phyloP scores from a whole-genome alignment of 139 green algal genomes.

The Micromonas pusilla region DNA sequence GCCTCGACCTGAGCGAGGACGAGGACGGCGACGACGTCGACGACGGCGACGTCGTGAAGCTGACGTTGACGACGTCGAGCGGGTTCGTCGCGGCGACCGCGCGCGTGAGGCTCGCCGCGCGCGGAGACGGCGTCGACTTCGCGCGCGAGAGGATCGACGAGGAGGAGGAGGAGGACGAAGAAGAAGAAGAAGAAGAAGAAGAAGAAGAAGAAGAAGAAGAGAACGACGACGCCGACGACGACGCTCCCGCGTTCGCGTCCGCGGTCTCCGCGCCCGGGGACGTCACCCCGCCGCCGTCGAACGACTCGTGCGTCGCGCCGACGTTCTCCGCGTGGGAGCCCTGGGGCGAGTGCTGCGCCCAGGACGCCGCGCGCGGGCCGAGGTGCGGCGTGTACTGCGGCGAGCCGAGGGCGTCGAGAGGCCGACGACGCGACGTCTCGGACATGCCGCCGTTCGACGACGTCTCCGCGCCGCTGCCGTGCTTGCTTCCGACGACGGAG shows the following conservation, averaged over 20 bases:
- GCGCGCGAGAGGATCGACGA: neutral
- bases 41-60: neutral
- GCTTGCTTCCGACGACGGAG: too few species aligned
- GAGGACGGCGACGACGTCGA: neutral
- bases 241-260: neutral
- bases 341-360: slow-evolving; percentile 1
- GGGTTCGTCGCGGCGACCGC: neutral
- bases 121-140: too few species aligned
- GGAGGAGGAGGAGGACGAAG: neutral
- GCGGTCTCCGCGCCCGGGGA: neutral
- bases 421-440: slow-evolving; percentile 1
- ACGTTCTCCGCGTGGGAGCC: neutral
- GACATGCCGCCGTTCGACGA: too few species aligned
- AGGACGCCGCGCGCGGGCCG: too few species aligned
- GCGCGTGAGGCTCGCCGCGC: neutral
- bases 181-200: neutral
- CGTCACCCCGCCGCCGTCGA: neutral
- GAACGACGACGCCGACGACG: neutral
- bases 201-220: neutral
- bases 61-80: neutral
- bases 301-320: neutral
- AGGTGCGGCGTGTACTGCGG: slow-evolving; percentile 8
- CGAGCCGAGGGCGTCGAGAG: neutral
- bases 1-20: neutral
- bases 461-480: too few species aligned